Evolutionary conservation across 768 basidiomycete genomes (phyloP).

Genomic region (Rhodotorula diobovata): DNA sequence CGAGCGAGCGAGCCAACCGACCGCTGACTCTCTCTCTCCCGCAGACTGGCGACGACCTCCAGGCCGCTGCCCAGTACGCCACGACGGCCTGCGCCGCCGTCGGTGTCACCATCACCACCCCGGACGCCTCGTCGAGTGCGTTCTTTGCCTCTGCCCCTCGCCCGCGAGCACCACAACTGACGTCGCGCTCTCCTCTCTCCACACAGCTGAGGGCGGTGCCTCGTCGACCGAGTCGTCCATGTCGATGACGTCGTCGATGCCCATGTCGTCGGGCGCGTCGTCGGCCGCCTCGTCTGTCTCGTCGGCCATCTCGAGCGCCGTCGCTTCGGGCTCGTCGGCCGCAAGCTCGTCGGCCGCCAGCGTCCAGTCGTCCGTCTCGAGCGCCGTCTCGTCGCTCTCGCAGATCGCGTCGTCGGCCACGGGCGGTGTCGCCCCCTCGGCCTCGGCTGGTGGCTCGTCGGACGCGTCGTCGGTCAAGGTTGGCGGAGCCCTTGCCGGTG

Average conservation of each 20-base stretch:
- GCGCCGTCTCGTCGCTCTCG: background rate
- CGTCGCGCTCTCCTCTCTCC: no score
- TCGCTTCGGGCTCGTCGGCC: background rate
- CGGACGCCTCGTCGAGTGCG: background rate
- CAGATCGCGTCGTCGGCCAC: background rate
- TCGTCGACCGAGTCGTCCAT: no score
- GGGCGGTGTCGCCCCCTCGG: background rate
- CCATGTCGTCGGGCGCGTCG: background rate
- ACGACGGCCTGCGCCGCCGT: background rate
- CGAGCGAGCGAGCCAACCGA: no score
- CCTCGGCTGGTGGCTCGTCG: background rate
- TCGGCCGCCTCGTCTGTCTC: background rate
- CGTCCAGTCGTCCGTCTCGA: background rate
- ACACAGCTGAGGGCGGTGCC: background rate
- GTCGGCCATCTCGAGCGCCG: background rate
- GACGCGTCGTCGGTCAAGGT: background rate
- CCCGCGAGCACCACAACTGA: background rate
- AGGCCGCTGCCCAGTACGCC: background rate
- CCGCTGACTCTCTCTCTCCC: background rate
- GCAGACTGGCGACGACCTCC: background rate
- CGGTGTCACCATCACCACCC: background rate
- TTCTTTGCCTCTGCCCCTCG: background rate
- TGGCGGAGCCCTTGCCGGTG: constrained; percentile 1
- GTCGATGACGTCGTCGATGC: background rate
- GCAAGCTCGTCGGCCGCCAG: background rate